Base-by-base conservation (phyloP, 2,329 filamentous ascomycete genomes). In the Dactylellina drechsleri region DNA sequence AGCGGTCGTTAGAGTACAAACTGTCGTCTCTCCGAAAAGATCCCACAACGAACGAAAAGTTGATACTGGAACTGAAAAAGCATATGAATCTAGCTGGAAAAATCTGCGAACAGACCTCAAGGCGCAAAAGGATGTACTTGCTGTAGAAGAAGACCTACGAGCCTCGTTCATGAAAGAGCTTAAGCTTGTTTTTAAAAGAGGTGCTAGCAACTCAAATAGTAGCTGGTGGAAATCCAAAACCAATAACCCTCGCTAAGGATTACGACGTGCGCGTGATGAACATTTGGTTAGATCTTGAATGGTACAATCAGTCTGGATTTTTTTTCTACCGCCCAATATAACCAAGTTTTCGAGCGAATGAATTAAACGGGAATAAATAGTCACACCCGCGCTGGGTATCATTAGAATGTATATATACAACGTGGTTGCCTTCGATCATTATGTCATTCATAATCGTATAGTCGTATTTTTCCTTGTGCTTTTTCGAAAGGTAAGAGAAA, bases 141-240 rank as follows among this genome's bases (percentile, higher is more conserved):
- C 70, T 12, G 67, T 67, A 13, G 62, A 74, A 40, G 70, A 74
- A 18, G 62, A 74, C 10, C 31, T 67, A 15, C 56, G 70, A n/a
- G 36, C 4, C 20, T 50, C 62, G 8, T 74, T 67, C 28, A 40
- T 74, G 31, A 74, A 64, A 20, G 70, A 74, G 13, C 18, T 74
- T 2, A 74, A 67, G 23, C 45, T 36, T 31, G 28, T 41, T 16
- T 67, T 61, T 15, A 57, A 67, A 57, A 64, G 43, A 16, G 10
- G 12, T 52, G 28, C 40, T 10, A 40, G 40, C 16, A 40, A n/a
- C 4, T 13, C 28, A n/a, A 62, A 36, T 26, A 52, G 47, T 13
- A 67, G 64, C 43, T 74, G 70, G 70, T 67, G 64, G 64, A 62
- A 62, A 20, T 18, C 18, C 13, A 50, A 36, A 36, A 7, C 1